Evolutionary conservation across 1,284 basidiomycete species (phyloP).

Genomic region (Agaricales sp.): DNA sequence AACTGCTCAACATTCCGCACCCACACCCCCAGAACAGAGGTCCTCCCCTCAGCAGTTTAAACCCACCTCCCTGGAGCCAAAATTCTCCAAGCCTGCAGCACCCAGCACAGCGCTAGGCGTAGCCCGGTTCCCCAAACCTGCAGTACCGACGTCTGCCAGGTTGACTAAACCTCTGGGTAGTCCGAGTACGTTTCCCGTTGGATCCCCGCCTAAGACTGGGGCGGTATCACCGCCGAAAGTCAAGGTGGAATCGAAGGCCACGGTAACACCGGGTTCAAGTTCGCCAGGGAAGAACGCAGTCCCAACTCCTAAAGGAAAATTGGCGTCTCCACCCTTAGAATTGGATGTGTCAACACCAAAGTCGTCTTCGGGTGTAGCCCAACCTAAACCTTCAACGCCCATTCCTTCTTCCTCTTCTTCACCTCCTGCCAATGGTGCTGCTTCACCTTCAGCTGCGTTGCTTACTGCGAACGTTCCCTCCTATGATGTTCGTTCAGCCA

Average conservation of each 20-base stretch:
- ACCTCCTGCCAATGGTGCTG: too few relatives aligned
- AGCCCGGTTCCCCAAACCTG: conserved; percentile 10
- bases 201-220: conserved; percentile 15
- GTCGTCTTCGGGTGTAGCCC: too few relatives aligned
- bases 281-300: too few relatives aligned
- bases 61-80: not conserved
- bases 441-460: conserved; percentile 18
- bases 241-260: not conserved
- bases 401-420: too few relatives aligned
- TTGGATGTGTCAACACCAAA: too few relatives aligned
- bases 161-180: conserved; percentile 21
- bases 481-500: conserved; percentile 67
- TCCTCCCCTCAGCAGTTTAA: too few relatives aligned
- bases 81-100: conserved; percentile 10
- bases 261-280: too few relatives aligned
- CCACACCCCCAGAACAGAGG: conserved; percentile 3
- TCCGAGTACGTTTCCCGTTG: conserved; percentile 28
- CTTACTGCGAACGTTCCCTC: conserved; percentile 22
- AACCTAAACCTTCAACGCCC: too few relatives aligned
- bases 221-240: conserved; percentile 4
- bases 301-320: too few relatives aligned
- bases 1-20: not conserved
- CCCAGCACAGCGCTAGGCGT: too few relatives aligned
- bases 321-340: too few relatives aligned
- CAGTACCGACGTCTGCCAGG: conserved; percentile 14